Evolutionary conservation across 768 basidiomycete species (phyloP).

Genomic region (Pisolithus microcarpus): DNA sequence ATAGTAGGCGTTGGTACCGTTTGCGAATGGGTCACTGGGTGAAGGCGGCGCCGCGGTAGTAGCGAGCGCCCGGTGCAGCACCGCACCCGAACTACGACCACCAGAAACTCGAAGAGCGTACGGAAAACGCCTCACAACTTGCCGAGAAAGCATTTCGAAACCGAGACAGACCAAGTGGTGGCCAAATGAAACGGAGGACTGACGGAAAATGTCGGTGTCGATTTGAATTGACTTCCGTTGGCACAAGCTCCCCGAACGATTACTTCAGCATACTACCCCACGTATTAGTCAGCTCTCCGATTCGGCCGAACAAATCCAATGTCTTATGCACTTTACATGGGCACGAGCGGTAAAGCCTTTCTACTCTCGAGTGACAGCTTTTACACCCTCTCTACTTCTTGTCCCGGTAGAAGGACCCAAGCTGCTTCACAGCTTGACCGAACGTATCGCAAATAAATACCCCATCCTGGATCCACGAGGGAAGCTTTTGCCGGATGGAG

Average conservation of each 20-base stretch:
- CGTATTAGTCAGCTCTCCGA: too few relatives aligned
- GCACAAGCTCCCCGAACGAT: not conserved
- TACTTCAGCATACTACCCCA: not conserved
- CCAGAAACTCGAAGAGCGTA: conserved; percentile 17
- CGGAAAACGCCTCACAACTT: conserved; percentile 31
- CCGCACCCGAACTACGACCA: conserved; percentile 11
- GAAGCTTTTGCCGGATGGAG: conserved; percentile 73
- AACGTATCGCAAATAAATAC: conserved; percentile 56
- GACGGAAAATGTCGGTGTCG: not conserved
- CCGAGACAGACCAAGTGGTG: not conserved
- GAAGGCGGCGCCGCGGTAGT: conserved; percentile 53
- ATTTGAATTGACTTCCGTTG: not conserved
- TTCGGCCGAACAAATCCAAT: too few relatives aligned
- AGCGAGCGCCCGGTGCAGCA: conserved; percentile 34
- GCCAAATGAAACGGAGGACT: not conserved
- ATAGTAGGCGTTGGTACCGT: conserved; percentile 92
- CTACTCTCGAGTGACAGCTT: too few relatives aligned
- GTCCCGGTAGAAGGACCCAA: conserved; percentile 63
- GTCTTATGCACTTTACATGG: too few relatives aligned
- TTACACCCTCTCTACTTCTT: conserved; percentile 30
- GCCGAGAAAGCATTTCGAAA: conserved; percentile 32
- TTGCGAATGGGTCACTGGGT: conserved; percentile 81
- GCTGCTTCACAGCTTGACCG: conserved; percentile 60
- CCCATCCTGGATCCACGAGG: conserved; percentile 77
- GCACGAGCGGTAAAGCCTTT: too few relatives aligned